These are phyloP conservation scores for Pleomassaria siparia DNA, from an alignment of 2,329 filamentous ascomycete species.

Conservation along the genomic window DNA sequence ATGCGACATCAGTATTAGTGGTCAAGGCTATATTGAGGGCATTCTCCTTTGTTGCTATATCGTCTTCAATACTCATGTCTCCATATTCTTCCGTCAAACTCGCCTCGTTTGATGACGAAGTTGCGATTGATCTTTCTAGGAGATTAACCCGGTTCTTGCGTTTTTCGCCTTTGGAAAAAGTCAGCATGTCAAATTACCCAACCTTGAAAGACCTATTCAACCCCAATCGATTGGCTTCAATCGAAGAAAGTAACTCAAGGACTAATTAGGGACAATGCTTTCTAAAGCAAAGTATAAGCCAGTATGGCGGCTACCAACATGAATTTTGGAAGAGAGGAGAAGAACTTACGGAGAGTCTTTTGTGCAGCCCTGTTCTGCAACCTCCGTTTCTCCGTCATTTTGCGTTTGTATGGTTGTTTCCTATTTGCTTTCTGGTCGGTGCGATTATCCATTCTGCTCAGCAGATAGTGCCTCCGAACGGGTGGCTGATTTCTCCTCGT, in stretches of 20 bases:
- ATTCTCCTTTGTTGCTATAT: neutral
- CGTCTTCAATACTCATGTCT: neutral
- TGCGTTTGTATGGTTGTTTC: constrained; percentile 14
- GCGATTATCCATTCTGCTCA: neutral
- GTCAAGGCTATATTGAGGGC: no score
- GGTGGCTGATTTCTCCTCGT: neutral
- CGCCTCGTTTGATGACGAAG: neutral
- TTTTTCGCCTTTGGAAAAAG: constrained; percentile 8
- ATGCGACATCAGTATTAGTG: no score
- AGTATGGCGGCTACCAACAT: no score
- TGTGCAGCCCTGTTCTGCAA: constrained; percentile 16
- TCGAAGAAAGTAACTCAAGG: neutral
- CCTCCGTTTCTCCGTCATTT: constrained; percentile 15
- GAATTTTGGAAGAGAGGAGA: neutral
- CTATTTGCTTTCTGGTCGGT: constrained; percentile 1
- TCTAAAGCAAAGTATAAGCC: neutral
- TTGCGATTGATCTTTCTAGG: constrained; percentile 7
- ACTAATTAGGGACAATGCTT: neutral
- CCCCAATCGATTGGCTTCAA: neutral
- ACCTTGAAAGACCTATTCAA: neutral
- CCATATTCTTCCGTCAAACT: neutral
- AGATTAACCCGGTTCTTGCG: constrained; percentile 13
- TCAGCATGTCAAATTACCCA: neutral
- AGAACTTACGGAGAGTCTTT: constrained; percentile 11
- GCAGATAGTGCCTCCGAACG: neutral